phyloP scores from a whole-genome alignment of 208 protist species.

The Endotrypanum monterogeii region DNA sequence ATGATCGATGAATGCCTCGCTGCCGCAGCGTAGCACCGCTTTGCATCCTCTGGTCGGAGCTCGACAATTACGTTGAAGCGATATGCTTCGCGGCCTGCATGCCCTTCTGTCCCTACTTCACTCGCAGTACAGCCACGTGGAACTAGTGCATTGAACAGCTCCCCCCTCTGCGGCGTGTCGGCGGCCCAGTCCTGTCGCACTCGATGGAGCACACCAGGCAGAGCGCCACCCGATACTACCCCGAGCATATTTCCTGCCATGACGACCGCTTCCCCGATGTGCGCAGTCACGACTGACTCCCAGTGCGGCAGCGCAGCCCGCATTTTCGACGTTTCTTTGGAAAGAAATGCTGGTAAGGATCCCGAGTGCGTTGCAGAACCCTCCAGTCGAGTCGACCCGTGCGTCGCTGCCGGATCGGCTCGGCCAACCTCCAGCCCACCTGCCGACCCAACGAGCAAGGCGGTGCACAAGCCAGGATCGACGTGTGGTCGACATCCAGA shows the following conservation, averaged over 20 bases:
- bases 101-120: neutral
- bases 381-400: constrained; percentile 6
- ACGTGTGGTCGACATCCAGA: constrained; percentile 70
- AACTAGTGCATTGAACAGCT: neutral
- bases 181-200: constrained; percentile 53
- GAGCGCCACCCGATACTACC: constrained; percentile 35
- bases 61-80: constrained; percentile 79
- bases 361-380: neutral
- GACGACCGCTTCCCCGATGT: constrained; percentile 32
- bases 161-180: neutral
- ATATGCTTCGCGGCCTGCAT: neutral
- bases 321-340: neutral
- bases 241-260: constrained; percentile 48
- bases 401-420: constrained; percentile 4
- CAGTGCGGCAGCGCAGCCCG: constrained; percentile 30
- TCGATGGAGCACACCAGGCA: constrained; percentile 62
- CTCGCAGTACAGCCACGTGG: neutral
- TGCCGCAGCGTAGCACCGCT: constrained; percentile 29
- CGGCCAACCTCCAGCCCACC: constrained; percentile 62
- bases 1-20: neutral
- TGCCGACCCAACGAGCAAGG: constrained; percentile 51
- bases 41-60: constrained; percentile 47
- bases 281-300: constrained; percentile 12
- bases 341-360: neutral
- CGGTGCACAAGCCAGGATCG: constrained; percentile 79